phyloP scores from a whole-genome alignment of 176 grass and related monocot genomes.

The Zoysia pacifica region DNA sequence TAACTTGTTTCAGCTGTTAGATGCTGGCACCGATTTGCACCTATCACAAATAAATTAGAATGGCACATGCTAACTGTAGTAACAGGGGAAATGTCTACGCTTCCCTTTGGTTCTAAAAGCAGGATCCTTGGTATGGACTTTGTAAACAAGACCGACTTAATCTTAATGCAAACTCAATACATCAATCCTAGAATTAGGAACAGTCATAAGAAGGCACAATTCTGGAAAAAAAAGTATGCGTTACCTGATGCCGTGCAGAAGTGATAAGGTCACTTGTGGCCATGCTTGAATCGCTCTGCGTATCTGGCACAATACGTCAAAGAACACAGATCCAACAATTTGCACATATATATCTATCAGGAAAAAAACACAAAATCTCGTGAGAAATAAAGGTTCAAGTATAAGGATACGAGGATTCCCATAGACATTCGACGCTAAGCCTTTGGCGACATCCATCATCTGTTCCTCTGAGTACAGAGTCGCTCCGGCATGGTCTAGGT shows the following conservation, averaged over 20 bases:
- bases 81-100: background rate
- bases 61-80: background rate
- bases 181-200: background rate
- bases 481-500: slow-evolving; percentile 85
- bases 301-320: slow-evolving; percentile 70
- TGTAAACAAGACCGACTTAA: background rate
- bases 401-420: slow-evolving; percentile 96
- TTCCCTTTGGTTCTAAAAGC: background rate
- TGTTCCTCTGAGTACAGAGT: slow-evolving; percentile 80
- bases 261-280: slow-evolving; percentile 56
- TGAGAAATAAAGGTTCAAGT: background rate
- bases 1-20: slow-evolving; percentile 21
- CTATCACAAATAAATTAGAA: slow-evolving; percentile 22
- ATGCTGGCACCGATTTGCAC: slow-evolving; percentile 11
- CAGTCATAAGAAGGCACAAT: background rate
- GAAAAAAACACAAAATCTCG: background rate
- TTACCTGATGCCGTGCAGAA: slow-evolving; percentile 72
- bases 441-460: slow-evolving; percentile 63
- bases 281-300: slow-evolving; percentile 85
- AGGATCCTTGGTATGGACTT: background rate
- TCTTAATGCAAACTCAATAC: background rate
- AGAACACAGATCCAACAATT: slow-evolving; percentile 25
- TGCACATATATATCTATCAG: background rate
- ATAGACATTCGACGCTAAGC: slow-evolving; percentile 72
- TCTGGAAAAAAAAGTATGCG: background rate